Conservation (phyloP, 805 yeast species). For the Priceomyces medius region DNA sequence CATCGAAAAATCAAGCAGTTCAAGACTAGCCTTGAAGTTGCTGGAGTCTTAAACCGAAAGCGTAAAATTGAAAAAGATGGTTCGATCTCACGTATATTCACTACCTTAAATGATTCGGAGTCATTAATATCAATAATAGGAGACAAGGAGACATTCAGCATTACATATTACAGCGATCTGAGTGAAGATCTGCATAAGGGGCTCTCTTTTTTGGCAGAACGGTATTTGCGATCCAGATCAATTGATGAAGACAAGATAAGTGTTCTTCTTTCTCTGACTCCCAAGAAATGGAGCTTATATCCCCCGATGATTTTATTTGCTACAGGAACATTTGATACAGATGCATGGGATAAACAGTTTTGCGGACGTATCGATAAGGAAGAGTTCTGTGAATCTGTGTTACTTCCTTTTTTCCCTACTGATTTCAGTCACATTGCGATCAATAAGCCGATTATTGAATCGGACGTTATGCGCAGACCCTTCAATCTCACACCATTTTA, state of each 20-base stretch:
- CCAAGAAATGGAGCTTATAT: conserved; percentile 61
- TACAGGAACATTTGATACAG: conserved; percentile 44
- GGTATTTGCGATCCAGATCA: not conserved
- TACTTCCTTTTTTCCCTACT: conserved; percentile 16
- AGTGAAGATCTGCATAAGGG: not conserved
- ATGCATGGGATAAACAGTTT: conserved; percentile 26
- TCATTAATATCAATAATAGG: not conserved
- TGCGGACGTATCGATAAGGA: conserved; percentile 6
- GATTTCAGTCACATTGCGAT: conserved; percentile 61
- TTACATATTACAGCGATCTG: not conserved
- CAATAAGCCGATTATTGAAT: conserved; percentile 61
- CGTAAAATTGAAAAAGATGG: conserved; percentile 15
- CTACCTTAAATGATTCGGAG: conserved; percentile 7
- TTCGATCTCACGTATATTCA: conserved; percentile 12
- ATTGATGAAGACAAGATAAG: not conserved
- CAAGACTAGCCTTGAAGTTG: conserved; percentile 18
- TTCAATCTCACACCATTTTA: conserved; percentile 54
- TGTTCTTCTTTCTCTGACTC: conserved; percentile 22
- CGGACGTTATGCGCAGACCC: conserved; percentile 65
- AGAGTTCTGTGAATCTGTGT: conserved; percentile 14
- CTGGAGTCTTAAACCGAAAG: conserved; percentile 14
- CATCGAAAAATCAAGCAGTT: conserved; percentile 16
- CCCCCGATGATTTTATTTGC: conserved; percentile 66
- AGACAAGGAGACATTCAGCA: not conserved
- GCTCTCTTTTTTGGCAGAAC: not conserved